Percentiles rank a stretch among this genome's conserved stretches.
Evolutionary conservation across 139 green algal species (phyloP).

Genomic region (Closterium sp.): DNA sequence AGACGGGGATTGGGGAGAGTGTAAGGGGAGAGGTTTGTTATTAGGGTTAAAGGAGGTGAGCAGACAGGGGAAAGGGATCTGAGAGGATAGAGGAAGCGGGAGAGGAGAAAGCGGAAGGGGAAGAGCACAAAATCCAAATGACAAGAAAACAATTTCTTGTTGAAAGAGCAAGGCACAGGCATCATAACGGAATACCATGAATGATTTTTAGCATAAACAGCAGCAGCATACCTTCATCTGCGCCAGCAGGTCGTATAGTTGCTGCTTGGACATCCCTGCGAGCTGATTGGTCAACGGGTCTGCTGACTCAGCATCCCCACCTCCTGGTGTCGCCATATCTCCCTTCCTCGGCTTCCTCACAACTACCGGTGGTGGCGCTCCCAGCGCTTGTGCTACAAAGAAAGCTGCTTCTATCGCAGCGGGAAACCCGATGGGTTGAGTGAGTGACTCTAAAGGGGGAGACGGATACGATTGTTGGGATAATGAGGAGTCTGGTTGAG

Average conservation of each 20-base stretch:
- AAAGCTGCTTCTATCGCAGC: slow-evolving; percentile 5
- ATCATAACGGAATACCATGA: too few species aligned
- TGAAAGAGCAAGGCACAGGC: too few species aligned
- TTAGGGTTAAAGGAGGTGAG: too few species aligned
- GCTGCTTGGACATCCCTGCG: slow-evolving; percentile 51
- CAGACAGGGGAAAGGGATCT: too few species aligned
- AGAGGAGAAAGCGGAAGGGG: too few species aligned
- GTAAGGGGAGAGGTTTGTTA: too few species aligned
- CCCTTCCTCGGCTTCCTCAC: not conserved
- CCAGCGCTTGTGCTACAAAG: slow-evolving; percentile 1
- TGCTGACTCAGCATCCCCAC: not conserved
- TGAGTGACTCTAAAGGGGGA: too few species aligned
- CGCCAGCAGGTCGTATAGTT: slow-evolving; percentile 49
- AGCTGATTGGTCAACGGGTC: slow-evolving; percentile 41
- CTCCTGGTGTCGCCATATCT: not conserved
- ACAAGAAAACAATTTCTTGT: too few species aligned
- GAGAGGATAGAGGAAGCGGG: too few species aligned
- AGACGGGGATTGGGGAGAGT: too few species aligned
- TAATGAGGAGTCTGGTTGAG: not conserved
- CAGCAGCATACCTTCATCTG: slow-evolving; percentile 46
- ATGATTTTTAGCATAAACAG: too few species aligned
- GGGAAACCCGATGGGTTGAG: not conserved
- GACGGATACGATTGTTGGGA: not conserved
- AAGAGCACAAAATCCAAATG: too few species aligned
- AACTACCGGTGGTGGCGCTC: not conserved